Evolutionary conservation across 331 rosid genomes (phyloP).

Genomic region (Pyrus hybrid): DNA sequence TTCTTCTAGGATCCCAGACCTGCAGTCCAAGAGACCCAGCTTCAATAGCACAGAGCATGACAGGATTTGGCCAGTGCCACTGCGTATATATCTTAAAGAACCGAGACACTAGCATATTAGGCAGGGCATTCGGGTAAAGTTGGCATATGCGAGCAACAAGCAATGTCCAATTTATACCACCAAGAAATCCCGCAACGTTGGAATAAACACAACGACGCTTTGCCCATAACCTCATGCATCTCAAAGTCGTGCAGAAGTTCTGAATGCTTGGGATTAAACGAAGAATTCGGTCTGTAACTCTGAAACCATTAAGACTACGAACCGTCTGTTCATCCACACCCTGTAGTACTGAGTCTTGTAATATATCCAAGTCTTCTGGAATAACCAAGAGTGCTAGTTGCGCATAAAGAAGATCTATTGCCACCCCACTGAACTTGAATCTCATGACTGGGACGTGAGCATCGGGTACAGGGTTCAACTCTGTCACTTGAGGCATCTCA

Average conservation of each 20-base stretch:
- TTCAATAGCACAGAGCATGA: slow-evolving; percentile 80
- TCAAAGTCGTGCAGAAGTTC: slow-evolving; percentile 83
- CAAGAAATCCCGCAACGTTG: slow-evolving; percentile 92
- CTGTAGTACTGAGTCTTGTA: slow-evolving; percentile 77
- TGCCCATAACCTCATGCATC: slow-evolving; percentile 95
- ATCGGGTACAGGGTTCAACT: slow-evolving; percentile 87
- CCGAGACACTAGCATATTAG: slow-evolving; percentile 84
- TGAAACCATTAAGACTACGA: slow-evolving; percentile 87
- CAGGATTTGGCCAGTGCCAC: slow-evolving; percentile 99
- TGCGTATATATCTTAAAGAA: slow-evolving; percentile 84
- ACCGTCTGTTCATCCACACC: slow-evolving; percentile 89
- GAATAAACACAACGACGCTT: slow-evolving; percentile 90
- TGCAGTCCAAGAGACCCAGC: slow-evolving; percentile 83
- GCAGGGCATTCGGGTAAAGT: slow-evolving; percentile 83
- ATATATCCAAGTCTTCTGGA: slow-evolving; percentile 88
- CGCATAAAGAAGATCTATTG: slow-evolving; percentile 90
- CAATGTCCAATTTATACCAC: slow-evolving; percentile 93
- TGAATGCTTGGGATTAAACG: slow-evolving; percentile 90
- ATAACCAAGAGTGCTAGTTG: slow-evolving; percentile 74
- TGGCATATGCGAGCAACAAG: slow-evolving; percentile 99
- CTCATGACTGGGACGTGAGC: slow-evolving; percentile 76
- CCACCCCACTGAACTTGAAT: slow-evolving; percentile 76
- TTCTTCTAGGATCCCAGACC: slow-evolving; percentile 96
- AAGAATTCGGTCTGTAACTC: slow-evolving; percentile 84
- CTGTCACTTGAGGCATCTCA: slow-evolving; percentile 86